Evolutionary conservation across 2,329 filamentous ascomycete species (phyloP).

Genomic region (Elsinoe ampelina): DNA sequence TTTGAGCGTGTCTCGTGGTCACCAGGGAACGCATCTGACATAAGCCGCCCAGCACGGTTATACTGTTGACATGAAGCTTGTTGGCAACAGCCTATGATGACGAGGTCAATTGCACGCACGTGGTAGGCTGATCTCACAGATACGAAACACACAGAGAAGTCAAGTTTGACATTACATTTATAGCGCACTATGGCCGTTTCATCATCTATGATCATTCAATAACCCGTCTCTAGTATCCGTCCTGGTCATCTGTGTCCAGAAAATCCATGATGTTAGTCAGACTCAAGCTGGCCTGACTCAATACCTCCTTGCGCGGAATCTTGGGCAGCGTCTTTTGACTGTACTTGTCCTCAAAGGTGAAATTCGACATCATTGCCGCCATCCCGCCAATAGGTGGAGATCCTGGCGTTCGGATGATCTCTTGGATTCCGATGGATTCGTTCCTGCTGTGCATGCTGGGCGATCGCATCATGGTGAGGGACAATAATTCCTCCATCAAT

Average conservation of each 20-base stretch:
- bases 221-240: not conserved
- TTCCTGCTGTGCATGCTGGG: conserved; percentile 4
- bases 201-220: not conserved
- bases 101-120: not conserved
- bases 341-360: not conserved
- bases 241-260: conserved; percentile 9
- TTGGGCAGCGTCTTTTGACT: conserved; percentile 3
- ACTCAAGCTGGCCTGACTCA: not conserved
- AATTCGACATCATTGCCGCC: not conserved
- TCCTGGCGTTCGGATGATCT: conserved; percentile 5
- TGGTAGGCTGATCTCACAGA: not conserved
- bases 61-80: not conserved
- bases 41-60: not conserved
- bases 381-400: conserved; percentile 1
- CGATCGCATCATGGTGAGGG: not conserved
- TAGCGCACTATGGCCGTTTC: not conserved
- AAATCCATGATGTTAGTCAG: conserved; percentile 13
- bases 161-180: not conserved
- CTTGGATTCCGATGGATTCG: conserved; percentile 10
- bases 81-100: not conserved
- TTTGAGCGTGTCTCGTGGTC: not conserved
- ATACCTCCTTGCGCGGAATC: conserved; percentile 4
- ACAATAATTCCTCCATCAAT: conserved; percentile 10
- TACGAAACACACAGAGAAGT: not conserved
- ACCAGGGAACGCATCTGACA: not conserved